These are phyloP conservation scores for Paralagenidium karlingii DNA, from an alignment of 352 stramenopile genomes.

Conservation along the genomic window DNA sequence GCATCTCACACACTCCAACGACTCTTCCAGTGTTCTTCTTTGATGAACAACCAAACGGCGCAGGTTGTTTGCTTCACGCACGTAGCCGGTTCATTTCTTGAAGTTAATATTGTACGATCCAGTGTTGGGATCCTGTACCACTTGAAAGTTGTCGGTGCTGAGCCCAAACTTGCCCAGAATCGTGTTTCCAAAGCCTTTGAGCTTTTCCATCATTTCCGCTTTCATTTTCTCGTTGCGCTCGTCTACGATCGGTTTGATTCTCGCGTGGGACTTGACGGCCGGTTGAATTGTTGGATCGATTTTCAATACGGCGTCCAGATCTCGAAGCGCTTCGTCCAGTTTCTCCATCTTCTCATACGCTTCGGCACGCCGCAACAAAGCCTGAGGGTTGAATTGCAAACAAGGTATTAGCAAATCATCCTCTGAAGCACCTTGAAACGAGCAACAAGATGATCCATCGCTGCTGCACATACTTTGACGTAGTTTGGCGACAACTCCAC, in stretches of 20 bases:
- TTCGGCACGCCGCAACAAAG: conserved; percentile 85
- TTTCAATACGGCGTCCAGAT: conserved; percentile 86
- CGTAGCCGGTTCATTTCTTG: too few species aligned
- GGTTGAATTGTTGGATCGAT: conserved; percentile 79
- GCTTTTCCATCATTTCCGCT: conserved; percentile 92
- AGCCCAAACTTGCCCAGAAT: conserved; percentile 98
- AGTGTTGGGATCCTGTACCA: conserved; percentile 94
- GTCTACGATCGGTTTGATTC: conserved; percentile 85
- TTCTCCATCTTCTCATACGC: conserved; percentile 89
- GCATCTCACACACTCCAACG: too few species aligned
- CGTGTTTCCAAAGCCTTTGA: conserved; percentile 99
- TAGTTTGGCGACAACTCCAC: conserved; percentile 94
- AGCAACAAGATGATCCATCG: too few species aligned
- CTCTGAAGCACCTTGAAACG: neutral
- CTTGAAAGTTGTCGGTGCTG: conserved; percentile 99
- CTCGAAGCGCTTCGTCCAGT: conserved; percentile 87
- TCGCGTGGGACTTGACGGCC: conserved; percentile 35
- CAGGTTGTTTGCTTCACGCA: too few species aligned
- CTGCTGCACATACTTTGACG: conserved; percentile 68
- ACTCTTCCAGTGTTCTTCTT: too few species aligned
- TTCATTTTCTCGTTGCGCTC: conserved; percentile 98
- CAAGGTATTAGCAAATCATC: neutral
- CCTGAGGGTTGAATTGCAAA: conserved; percentile 14
- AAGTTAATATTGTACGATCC: conserved; percentile 98
- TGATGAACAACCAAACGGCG: too few species aligned